phyloP scores from a whole-genome alignment of 768 basidiomycete genomes.

The Mycena olivaceomarginata region DNA sequence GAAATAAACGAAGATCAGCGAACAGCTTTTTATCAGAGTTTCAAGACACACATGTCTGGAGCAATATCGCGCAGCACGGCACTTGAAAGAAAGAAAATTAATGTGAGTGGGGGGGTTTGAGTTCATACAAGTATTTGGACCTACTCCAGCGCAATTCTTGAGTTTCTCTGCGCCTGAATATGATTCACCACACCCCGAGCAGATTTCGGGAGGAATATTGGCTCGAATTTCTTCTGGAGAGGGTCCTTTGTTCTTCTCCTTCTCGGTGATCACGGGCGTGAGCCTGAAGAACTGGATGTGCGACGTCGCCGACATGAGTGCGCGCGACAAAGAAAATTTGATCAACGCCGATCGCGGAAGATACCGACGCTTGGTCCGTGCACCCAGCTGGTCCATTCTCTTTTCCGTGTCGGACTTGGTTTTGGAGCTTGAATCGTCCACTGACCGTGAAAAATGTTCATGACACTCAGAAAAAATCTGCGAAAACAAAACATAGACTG shows the following conservation, averaged over 20 bases:
- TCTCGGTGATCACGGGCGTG: conserved; percentile 17
- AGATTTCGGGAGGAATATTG: conserved; percentile 10
- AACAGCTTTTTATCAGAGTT: background rate
- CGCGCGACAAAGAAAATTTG: background rate
- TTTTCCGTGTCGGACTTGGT: too few relatives aligned
- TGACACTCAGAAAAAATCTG: too few relatives aligned
- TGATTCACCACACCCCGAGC: conserved; percentile 26
- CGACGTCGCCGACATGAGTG: conserved; percentile 10
- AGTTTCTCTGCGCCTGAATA: background rate
- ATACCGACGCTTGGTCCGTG: background rate
- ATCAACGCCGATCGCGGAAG: background rate
- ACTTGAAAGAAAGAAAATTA: background rate
- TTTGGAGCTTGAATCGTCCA: too few relatives aligned
- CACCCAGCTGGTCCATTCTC: too few relatives aligned
- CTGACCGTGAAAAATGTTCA: too few relatives aligned
- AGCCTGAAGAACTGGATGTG: conserved; percentile 31
- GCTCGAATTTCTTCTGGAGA: conserved; percentile 13
- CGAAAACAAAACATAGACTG: too few relatives aligned
- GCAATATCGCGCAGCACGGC: conserved; percentile 28
- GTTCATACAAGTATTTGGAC: background rate
- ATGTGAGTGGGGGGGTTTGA: background rate
- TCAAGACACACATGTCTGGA: conserved; percentile 21
- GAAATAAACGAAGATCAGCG: background rate
- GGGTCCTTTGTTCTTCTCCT: conserved; percentile 14
- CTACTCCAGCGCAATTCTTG: conserved; percentile 32